Percentiles rank a stretch among this genome's conserved stretches.
These are phyloP conservation scores for Fusarium sp. DNA, from an alignment of 2,329 filamentous ascomycete genomes.

Conservation along the genomic window DNA sequence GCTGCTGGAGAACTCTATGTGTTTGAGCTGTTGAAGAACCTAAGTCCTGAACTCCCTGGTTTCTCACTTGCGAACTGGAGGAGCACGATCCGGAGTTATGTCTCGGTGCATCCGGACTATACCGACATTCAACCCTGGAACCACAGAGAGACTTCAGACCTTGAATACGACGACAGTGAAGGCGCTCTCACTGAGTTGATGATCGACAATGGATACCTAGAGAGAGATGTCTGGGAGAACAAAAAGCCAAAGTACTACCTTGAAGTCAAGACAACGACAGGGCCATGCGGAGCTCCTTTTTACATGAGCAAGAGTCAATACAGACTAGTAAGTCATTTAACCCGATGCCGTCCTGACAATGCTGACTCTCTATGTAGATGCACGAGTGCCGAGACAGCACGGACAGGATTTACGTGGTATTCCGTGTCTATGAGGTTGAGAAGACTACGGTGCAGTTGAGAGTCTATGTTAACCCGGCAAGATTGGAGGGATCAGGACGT, in stretches of 20 bases:
- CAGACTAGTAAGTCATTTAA: slow-evolving; percentile 45
- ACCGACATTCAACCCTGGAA: slow-evolving; percentile 52
- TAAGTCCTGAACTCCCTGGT: slow-evolving; percentile 43
- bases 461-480: slow-evolving; percentile 9
- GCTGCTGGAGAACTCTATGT: slow-evolving; percentile 46
- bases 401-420: slow-evolving; percentile 1
- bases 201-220: slow-evolving; percentile 49
- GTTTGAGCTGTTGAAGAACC: slow-evolving; percentile 53
- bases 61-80: slow-evolving; percentile 59
- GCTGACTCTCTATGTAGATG: neutral
- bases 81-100: slow-evolving; percentile 58
- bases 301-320: slow-evolving; percentile 61
- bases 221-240: slow-evolving; percentile 40
- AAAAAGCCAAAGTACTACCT: slow-evolving; percentile 56
- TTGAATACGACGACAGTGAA: slow-evolving; percentile 56
- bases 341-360: rapidly evolving
- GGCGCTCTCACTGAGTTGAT: slow-evolving; percentile 51
- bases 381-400: neutral
- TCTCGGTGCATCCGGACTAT: slow-evolving; percentile 54
- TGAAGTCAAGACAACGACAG: slow-evolving; percentile 63
- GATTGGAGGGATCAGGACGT: neutral
- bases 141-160: slow-evolving; percentile 57
- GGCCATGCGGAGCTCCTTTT: slow-evolving; percentile 53
- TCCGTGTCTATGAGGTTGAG: slow-evolving; percentile 10
- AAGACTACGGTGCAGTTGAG: neutral